A percentile compares a stretch with the other conserved stretches of the same genome.
Conservation (phyloP, 2,329 filamentous ascomycete genomes). For the Stagonosporopsis chrysanthemi region DNA sequence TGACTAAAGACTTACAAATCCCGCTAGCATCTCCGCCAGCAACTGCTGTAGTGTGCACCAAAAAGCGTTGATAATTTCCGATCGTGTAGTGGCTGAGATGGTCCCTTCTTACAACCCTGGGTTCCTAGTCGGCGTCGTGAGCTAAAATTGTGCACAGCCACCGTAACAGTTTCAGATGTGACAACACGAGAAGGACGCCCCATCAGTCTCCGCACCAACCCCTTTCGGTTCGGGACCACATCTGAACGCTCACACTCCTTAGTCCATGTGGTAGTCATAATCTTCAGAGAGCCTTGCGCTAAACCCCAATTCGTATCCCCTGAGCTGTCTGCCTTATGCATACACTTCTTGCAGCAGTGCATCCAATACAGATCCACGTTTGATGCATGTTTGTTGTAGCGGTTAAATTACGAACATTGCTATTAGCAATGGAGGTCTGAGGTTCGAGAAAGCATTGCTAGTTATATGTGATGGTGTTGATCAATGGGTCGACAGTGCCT, state of each 20-base stretch:
- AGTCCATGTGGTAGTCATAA: neutral
- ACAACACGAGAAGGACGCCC: neutral
- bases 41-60: neutral
- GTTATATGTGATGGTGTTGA: neutral
- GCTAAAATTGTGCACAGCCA: neutral
- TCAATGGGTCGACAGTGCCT: neutral
- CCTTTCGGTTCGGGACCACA: neutral
- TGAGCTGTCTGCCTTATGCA: conserved; percentile 1
- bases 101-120: neutral
- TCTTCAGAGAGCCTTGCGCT: neutral
- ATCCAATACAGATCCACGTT: neutral
- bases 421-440: neutral
- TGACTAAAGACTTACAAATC: too few species aligned
- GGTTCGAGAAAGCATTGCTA: neutral
- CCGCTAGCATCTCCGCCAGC: neutral
- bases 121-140: neutral
- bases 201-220: neutral
- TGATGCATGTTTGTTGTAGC: neutral
- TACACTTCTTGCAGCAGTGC: neutral
- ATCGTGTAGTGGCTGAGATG: neutral
- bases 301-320: neutral
- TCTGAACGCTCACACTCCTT: too few species aligned
- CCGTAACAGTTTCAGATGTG: neutral
- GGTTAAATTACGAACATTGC: neutral
- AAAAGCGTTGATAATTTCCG: neutral